phyloP scores from a whole-genome alignment of 768 basidiomycete species.

The Tylopilus sp. region DNA sequence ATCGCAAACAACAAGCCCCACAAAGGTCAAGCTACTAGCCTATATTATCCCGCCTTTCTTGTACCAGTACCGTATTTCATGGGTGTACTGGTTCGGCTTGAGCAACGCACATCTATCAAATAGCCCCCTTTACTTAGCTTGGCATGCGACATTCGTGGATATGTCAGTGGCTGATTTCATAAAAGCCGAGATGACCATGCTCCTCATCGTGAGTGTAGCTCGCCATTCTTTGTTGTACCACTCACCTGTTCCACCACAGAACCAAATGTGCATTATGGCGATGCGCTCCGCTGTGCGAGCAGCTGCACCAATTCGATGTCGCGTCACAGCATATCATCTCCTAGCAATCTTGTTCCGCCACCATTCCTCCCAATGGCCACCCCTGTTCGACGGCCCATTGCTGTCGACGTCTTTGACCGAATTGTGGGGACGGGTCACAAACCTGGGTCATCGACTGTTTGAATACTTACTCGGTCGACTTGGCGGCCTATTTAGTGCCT shows the following conservation, averaged over 20 bases:
- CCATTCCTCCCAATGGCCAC: constrained; percentile 56
- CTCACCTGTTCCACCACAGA: no score
- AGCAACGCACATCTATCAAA: constrained; percentile 21
- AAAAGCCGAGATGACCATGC: no score
- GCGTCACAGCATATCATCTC: no score
- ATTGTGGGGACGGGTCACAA: constrained; percentile 46
- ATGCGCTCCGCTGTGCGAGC: no score
- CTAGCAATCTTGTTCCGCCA: constrained; percentile 46
- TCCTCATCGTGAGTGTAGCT: no score
- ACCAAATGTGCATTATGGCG: no score
- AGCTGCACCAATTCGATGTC: no score
- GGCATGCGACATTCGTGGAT: no score
- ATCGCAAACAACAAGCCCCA: background rate
- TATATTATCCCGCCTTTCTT: constrained; percentile 42
- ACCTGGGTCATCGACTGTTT: background rate
- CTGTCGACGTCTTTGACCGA: constrained; percentile 50
- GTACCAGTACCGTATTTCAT: constrained; percentile 49
- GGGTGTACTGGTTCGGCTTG: constrained; percentile 49
- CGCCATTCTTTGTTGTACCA: no score
- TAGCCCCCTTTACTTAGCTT: no score
- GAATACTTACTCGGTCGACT: background rate
- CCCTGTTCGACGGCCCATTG: constrained; percentile 58
- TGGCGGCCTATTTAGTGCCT: background rate
- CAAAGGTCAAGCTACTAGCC: constrained; percentile 23
- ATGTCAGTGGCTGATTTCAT: no score